phyloP scores from a whole-genome alignment of 2,329 filamentous ascomycete genomes.

The Epichloe brachyelytri region DNA sequence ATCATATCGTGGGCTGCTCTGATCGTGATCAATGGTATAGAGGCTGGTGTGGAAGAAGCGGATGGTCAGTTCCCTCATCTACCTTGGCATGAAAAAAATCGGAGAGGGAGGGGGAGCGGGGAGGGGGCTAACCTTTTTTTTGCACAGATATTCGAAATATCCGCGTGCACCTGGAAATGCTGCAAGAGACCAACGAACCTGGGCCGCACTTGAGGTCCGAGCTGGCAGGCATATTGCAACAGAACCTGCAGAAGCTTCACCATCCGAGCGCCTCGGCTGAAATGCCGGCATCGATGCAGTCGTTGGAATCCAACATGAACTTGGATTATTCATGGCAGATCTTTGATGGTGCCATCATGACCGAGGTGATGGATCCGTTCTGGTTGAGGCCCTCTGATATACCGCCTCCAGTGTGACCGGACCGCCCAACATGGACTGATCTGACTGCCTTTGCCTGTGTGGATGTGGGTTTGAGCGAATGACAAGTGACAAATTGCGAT shows the following conservation, averaged over 20 bases:
- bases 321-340: conserved; percentile 11
- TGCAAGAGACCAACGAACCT: conserved; percentile 17
- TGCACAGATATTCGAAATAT: conserved; percentile 16
- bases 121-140: background rate
- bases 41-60: conserved; percentile 25
- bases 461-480: too few species aligned
- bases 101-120: too few species aligned
- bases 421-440: background rate
- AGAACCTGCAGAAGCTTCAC: conserved; percentile 14
- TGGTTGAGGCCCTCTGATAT: conserved; percentile 1
- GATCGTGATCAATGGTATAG: conserved; percentile 28
- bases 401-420: background rate
- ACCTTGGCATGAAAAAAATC: too few species aligned
- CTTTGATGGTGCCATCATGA: conserved; percentile 9
- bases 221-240: conserved; percentile 10
- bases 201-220: conserved; percentile 12
- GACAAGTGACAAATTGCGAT: too few species aligned
- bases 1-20: conserved; percentile 32
- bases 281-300: conserved; percentile 4
- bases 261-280: conserved; percentile 8
- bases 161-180: conserved; percentile 15
- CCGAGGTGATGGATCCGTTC: conserved; percentile 2
- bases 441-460: too few species aligned
- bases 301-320: conserved; percentile 3
- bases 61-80: conserved; percentile 16